Evolutionary conservation across 495 filamentous ascomycete genomes (phyloP).

Genomic region (Xylaria palmicola): DNA sequence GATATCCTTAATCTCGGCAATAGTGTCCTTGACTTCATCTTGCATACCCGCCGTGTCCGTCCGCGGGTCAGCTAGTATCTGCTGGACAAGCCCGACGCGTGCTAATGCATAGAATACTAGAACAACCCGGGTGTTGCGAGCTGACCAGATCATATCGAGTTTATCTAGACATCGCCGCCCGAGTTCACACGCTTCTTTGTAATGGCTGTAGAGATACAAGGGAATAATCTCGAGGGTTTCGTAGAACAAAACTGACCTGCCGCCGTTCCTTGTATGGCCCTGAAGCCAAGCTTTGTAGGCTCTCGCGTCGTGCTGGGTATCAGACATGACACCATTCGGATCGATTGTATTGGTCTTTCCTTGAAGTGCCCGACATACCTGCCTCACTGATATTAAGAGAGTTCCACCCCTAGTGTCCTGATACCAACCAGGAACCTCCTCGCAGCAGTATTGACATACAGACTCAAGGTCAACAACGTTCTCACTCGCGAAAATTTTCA

Average conservation of each 20-base stretch:
- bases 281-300: conserved; percentile 63
- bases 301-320: conserved; percentile 63
- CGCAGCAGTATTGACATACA: conserved; percentile 68
- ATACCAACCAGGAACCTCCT: conserved; percentile 74
- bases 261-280: conserved; percentile 36
- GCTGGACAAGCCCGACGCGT: conserved; percentile 61
- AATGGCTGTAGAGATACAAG: conserved; percentile 73
- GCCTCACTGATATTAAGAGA: conserved; percentile 66
- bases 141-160: conserved; percentile 66
- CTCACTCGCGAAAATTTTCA: conserved; percentile 70
- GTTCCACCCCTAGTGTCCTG: conserved; percentile 78
- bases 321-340: conserved; percentile 63
- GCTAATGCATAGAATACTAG: conserved; percentile 69
- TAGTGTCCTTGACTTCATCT: conserved; percentile 54
- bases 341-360: conserved; percentile 69
- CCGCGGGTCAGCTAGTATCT: conserved; percentile 53
- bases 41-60: conserved; percentile 52
- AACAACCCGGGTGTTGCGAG: conserved; percentile 62
- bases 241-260: conserved; percentile 67
- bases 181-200: conserved; percentile 64
- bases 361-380: conserved; percentile 76
- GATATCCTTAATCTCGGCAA: conserved; percentile 54
- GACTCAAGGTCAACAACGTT: conserved; percentile 73
- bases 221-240: conserved; percentile 68
- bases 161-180: conserved; percentile 61